These are phyloP conservation scores for Lizanozyma gosingica DNA, from an alignment of 1,139 yeast species.

Conservation along the genomic window DNA sequence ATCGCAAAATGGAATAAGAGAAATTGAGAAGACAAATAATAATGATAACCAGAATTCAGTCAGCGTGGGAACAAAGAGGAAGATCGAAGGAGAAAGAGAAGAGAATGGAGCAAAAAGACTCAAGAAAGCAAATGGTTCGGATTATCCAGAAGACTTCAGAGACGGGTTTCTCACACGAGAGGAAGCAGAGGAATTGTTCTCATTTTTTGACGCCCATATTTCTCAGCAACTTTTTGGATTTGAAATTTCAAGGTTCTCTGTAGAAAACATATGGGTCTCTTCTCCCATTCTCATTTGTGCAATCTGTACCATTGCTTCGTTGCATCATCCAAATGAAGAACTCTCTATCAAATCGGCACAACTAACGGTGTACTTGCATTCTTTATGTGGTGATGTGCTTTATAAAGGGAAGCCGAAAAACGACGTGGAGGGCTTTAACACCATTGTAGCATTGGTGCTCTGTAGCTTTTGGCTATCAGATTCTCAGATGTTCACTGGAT, in stretches of 20 bases:
- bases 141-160: constrained; percentile 25
- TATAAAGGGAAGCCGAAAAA: constrained; percentile 30
- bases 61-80: constrained; percentile 1
- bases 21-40: not conserved
- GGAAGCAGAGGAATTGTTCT: constrained; percentile 44
- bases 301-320: constrained; percentile 53
- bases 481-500: constrained; percentile 57
- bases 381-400: constrained; percentile 37
- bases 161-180: constrained; percentile 23
- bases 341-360: constrained; percentile 27
- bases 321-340: constrained; percentile 40
- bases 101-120: constrained; percentile 1
- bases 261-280: constrained; percentile 43
- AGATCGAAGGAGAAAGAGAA: constrained; percentile 4
- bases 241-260: constrained; percentile 42
- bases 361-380: constrained; percentile 36
- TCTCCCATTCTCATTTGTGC: constrained; percentile 58
- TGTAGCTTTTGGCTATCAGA: constrained; percentile 67
- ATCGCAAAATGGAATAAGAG: not conserved
- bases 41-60: not conserved
- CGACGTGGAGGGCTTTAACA: constrained; percentile 48
- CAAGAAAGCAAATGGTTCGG: not conserved
- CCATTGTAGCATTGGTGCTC: constrained; percentile 52
- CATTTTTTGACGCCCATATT: constrained; percentile 45
- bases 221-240: constrained; percentile 64